Conservation (phyloP, 768 basidiomycete genomes). For the Mycena sanguinolenta region DNA sequence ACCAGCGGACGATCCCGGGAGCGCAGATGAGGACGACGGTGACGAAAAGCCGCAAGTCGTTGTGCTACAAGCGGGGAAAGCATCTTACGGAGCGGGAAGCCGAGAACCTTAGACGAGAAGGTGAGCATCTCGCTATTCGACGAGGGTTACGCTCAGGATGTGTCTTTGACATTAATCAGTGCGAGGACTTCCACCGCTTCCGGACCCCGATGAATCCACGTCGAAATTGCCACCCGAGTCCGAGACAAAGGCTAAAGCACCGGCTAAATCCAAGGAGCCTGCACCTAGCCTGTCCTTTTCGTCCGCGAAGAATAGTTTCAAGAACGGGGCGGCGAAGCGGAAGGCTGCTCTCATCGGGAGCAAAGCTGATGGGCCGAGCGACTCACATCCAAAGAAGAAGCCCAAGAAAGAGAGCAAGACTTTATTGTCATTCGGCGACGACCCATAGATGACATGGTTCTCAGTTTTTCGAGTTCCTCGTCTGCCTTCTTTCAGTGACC, state of each 20-base stretch:
- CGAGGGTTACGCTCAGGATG: background rate
- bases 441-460: slow-evolving; percentile 49
- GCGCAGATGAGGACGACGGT: slow-evolving; percentile 75
- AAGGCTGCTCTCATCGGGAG: slow-evolving; percentile 54
- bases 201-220: slow-evolving; percentile 49
- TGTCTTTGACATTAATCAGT: too few species aligned
- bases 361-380: slow-evolving; percentile 38
- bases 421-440: slow-evolving; percentile 72
- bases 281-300: slow-evolving; percentile 60
- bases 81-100: slow-evolving; percentile 85
- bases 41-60: slow-evolving; percentile 93
- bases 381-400: slow-evolving; percentile 63
- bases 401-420: slow-evolving; percentile 64
- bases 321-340: slow-evolving; percentile 52
- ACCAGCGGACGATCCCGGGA: slow-evolving; percentile 77
- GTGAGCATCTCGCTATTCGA: slow-evolving; percentile 53
- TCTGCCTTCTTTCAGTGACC: slow-evolving; percentile 5
- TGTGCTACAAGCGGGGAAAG: slow-evolving; percentile 88
- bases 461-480: background rate
- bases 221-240: slow-evolving; percentile 34
- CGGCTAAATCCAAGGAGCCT: slow-evolving; percentile 39
- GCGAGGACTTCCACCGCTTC: slow-evolving; percentile 71
- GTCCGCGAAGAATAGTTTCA: slow-evolving; percentile 49
- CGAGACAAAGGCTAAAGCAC: slow-evolving; percentile 40
- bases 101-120: slow-evolving; percentile 81